Conservation (phyloP, 345 rosid genomes). For the Eucalyptus pauciflora region DNA sequence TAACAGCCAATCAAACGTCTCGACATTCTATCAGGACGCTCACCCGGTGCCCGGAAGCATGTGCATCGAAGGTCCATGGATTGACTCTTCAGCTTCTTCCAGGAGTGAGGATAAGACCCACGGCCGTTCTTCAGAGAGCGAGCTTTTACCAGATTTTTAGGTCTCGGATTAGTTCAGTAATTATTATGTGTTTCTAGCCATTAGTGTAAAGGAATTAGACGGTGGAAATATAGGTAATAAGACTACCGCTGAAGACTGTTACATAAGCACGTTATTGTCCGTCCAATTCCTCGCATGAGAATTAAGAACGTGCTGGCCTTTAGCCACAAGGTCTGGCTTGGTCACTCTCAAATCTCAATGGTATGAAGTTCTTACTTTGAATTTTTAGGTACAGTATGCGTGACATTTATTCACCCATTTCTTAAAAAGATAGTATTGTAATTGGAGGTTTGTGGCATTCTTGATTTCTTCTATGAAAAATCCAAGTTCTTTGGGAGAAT, state of each 20-base stretch:
- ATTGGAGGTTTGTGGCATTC: not conserved
- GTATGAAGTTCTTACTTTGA: not conserved
- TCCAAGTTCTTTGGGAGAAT: not conserved
- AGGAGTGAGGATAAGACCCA: constrained; percentile 16
- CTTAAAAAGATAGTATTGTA: not conserved
- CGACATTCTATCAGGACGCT: constrained; percentile 26
- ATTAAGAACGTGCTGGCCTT: not conserved
- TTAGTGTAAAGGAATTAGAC: not conserved
- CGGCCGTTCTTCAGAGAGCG: constrained; percentile 9
- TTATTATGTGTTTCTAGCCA: not conserved
- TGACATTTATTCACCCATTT: not conserved
- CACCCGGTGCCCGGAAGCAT: constrained; percentile 17
- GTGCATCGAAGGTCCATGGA: constrained; percentile 62
- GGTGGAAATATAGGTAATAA: not conserved
- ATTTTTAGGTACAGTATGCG: not conserved
- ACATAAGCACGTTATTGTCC: not conserved
- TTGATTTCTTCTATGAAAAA: not conserved
- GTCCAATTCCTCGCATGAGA: not conserved
- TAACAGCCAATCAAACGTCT: constrained; percentile 42
- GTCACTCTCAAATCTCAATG: not conserved
- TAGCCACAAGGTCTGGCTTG: not conserved
- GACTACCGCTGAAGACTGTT: not conserved
- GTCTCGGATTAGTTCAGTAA: not conserved
- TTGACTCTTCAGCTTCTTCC: constrained; percentile 32
- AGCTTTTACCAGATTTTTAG: constrained; percentile 9